Conservation (phyloP, 208 protist genomes). For the Endotrypanum monterogeii region DNA sequence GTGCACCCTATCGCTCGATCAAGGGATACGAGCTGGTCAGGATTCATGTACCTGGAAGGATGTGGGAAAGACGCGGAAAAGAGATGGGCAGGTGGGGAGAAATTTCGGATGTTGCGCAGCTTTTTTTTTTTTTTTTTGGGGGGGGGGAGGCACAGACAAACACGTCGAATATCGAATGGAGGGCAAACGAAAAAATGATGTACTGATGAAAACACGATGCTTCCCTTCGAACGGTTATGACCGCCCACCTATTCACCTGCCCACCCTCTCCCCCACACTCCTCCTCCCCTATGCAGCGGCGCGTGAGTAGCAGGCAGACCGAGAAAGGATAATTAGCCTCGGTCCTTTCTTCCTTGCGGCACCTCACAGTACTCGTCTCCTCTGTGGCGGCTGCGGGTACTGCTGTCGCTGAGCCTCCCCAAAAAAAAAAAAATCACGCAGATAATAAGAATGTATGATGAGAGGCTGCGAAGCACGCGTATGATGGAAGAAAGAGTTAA, state of each 20-base stretch:
- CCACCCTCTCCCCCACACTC: too few relatives aligned
- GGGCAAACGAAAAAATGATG: neutral
- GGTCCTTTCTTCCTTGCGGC: neutral
- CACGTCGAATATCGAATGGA: neutral
- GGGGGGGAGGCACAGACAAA: neutral
- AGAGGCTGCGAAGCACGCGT: neutral
- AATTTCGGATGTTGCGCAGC: too few relatives aligned
- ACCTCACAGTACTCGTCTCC: neutral
- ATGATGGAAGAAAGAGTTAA: neutral
- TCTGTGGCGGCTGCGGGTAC: neutral
- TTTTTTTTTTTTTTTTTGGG: too few relatives aligned
- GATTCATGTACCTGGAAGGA: conserved; percentile 3
- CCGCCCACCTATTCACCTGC: too few relatives aligned
- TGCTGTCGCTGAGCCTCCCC: neutral
- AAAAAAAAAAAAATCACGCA: neutral
- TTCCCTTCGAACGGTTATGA: neutral
- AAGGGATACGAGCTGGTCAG: neutral
- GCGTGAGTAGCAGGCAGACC: neutral
- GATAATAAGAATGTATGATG: neutral
- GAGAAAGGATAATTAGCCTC: too few relatives aligned
- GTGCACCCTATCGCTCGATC: conserved; percentile 3
- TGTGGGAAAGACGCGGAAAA: neutral
- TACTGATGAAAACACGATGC: neutral
- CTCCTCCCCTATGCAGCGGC: neutral
- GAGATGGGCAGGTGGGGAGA: too few relatives aligned